These are phyloP conservation scores for Pseudoturritis turrita DNA, from an alignment of 345 rosid genomes.

Conservation along the genomic window DNA sequence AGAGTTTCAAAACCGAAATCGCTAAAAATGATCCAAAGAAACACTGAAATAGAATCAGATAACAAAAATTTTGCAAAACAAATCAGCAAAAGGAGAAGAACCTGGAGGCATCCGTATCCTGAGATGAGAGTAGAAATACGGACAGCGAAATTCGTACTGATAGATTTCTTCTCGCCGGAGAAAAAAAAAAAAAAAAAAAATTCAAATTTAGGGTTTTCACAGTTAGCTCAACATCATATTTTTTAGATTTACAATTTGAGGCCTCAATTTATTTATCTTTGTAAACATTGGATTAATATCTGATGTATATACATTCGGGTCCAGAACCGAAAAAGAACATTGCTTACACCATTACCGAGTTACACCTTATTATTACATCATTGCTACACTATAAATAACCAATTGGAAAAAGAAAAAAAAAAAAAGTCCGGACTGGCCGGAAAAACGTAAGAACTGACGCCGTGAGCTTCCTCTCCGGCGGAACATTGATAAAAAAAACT, in stretches of 20 bases:
- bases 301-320: not conserved
- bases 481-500: not conserved
- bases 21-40: too few relatives aligned
- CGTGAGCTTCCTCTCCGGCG: conserved; percentile 9
- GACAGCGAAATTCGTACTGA: not conserved
- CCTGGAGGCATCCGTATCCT: too few relatives aligned
- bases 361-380: too few relatives aligned
- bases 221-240: not conserved
- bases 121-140: not conserved
- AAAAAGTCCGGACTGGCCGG: not conserved
- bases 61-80: not conserved
- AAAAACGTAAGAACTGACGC: not conserved
- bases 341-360: not conserved
- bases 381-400: too few relatives aligned
- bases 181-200: too few relatives aligned
- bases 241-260: not conserved
- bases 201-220: not conserved
- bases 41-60: too few relatives aligned
- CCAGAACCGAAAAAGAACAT: not conserved
- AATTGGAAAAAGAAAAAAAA: not conserved
- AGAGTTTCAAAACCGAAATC: too few relatives aligned
- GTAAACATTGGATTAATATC: not conserved
- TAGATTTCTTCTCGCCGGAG: not conserved
- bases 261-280: not conserved
- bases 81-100: not conserved